phyloP scores from a whole-genome alignment of 305 asterid genomes.

The Fraxinus sp. region DNA sequence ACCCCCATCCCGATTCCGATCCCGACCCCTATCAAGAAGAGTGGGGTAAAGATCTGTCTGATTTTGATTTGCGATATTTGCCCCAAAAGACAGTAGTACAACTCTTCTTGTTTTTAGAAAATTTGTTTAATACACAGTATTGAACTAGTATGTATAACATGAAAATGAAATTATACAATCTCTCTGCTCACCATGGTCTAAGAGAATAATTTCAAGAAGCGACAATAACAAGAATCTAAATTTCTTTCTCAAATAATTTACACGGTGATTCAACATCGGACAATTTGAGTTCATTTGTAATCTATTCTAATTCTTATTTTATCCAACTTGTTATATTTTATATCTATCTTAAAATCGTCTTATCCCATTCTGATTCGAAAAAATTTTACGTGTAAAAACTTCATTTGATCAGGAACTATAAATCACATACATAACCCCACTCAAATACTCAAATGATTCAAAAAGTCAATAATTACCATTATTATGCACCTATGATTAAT shows the following conservation, averaged over 20 bases:
- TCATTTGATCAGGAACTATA: neutral
- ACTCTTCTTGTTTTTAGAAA: neutral
- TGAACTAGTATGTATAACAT: neutral
- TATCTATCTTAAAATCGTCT: neutral
- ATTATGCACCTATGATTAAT: conserved; percentile 10
- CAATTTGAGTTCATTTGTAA: too few species aligned
- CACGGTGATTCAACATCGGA: neutral
- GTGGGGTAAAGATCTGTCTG: neutral
- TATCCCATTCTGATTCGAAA: neutral
- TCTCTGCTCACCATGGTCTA: neutral
- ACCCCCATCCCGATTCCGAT: too few species aligned
- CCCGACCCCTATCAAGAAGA: neutral
- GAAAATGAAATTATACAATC: neutral
- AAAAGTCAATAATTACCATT: conserved; percentile 22
- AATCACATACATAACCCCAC: conserved; percentile 21
- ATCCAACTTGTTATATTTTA: neutral
- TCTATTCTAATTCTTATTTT: neutral
- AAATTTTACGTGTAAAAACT: neutral
- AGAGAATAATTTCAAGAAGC: neutral
- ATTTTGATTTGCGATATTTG: neutral
- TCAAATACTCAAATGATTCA: neutral
- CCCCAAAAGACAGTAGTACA: too few species aligned
- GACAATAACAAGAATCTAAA: neutral
- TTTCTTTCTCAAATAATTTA: neutral
- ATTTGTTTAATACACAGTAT: neutral